These are phyloP conservation scores for Gossypium raimondii DNA, from an alignment of 345 rosid species.

Conservation along the genomic window DNA sequence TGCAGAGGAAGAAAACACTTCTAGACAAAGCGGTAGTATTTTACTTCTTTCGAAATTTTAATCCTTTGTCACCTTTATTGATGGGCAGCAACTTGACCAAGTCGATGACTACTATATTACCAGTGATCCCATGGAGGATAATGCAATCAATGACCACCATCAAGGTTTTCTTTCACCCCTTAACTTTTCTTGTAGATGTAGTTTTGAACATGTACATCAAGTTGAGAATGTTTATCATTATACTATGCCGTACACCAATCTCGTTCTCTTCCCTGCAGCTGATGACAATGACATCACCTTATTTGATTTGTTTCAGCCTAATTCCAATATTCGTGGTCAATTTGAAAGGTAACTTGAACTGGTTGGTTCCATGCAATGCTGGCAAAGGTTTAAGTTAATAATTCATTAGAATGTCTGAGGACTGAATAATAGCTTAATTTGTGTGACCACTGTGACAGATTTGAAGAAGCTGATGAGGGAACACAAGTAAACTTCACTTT, in stretches of 20 bases:
- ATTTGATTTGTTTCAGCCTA: constrained; percentile 45
- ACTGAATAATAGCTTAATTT: not conserved
- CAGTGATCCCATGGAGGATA: constrained; percentile 35
- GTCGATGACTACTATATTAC: constrained; percentile 42
- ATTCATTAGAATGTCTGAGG: not conserved
- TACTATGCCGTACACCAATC: not conserved
- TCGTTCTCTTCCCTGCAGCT: constrained; percentile 40
- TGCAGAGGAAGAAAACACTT: not conserved
- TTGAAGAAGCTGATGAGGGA: constrained; percentile 3
- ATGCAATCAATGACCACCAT: constrained; percentile 41
- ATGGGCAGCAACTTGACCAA: constrained; percentile 60
- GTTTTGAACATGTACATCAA: not conserved
- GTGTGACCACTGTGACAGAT: not conserved
- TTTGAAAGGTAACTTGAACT: constrained; percentile 13
- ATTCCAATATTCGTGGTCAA: constrained; percentile 24
- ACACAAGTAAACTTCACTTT: not conserved
- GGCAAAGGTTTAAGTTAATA: constrained; percentile 3
- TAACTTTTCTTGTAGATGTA: not conserved
- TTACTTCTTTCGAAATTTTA: not conserved
- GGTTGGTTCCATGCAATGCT: not conserved
- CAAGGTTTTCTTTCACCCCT: constrained; percentile 54
- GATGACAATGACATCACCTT: constrained; percentile 69
- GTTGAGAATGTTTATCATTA: not conserved
- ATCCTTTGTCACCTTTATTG: not conserved
- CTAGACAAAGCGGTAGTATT: not conserved